Conservation (phyloP, 257 asterid species). For the Fraxinus cuspidata region DNA sequence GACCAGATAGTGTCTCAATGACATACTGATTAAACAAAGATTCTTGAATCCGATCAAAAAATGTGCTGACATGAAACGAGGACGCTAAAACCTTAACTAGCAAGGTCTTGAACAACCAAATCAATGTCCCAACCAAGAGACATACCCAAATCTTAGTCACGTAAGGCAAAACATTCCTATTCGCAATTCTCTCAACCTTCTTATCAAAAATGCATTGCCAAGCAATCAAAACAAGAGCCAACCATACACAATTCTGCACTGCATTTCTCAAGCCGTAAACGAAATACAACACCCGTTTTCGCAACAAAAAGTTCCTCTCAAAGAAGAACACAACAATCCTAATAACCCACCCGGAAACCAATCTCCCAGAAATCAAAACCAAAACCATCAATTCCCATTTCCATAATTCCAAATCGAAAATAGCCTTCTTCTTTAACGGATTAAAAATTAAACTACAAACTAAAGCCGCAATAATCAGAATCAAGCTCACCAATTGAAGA, state of each 20-base stretch:
- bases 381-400: constrained; percentile 82
- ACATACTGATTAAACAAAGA: constrained; percentile 79
- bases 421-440: constrained; percentile 25
- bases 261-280: constrained; percentile 81
- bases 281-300: constrained; percentile 79
- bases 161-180: constrained; percentile 43
- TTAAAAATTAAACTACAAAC: constrained; percentile 51
- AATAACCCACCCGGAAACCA: constrained; percentile 83
- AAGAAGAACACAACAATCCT: constrained; percentile 62
- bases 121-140: constrained; percentile 66
- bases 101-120: constrained; percentile 78
- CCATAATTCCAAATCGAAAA: constrained; percentile 58
- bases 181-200: constrained; percentile 50
- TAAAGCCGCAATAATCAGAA: constrained; percentile 53
- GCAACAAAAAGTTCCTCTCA: constrained; percentile 65
- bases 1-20: constrained; percentile 70
- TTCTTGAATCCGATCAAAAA: constrained; percentile 85
- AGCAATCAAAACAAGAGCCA: constrained; percentile 69
- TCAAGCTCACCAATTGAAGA: constrained; percentile 59
- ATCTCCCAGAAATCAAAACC: constrained; percentile 76
- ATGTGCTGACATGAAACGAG: constrained; percentile 78
- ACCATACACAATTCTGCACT: constrained; percentile 81
- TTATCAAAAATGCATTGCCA: constrained; percentile 75
- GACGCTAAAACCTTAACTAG: constrained; percentile 84
- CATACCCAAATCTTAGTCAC: constrained; percentile 81